These are phyloP conservation scores for Triticum timopheevii DNA, from an alignment of 176 grass and related monocot species.

Conservation along the genomic window DNA sequence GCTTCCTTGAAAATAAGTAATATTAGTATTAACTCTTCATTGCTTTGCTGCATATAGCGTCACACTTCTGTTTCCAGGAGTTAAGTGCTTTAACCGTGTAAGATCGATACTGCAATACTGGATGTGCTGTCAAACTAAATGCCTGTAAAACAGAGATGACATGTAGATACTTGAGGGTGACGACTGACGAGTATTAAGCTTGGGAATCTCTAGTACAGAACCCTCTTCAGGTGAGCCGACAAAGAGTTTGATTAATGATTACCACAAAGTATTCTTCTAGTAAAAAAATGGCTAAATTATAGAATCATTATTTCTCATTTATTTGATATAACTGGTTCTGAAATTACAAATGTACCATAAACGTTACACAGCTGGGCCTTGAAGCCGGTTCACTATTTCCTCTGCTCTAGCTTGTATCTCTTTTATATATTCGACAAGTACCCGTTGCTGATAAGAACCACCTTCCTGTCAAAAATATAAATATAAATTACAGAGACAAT, in stretches of 20 bases:
- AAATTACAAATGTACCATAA: not conserved
- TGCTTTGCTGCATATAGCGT: not conserved
- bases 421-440: constrained; percentile 88
- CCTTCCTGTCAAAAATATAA: constrained; percentile 62
- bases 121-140: not conserved
- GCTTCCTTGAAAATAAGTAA: not conserved
- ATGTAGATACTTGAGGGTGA: too few species aligned
- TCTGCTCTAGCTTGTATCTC: constrained; percentile 83
- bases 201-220: not conserved
- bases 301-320: not conserved
- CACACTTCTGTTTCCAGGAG: not conserved
- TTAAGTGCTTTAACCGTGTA: not conserved
- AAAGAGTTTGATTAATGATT: not conserved
- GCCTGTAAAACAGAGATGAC: not conserved
- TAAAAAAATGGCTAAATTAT: not conserved
- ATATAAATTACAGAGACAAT: not conserved
- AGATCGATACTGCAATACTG: not conserved
- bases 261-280: not conserved
- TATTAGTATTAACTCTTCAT: not conserved
- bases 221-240: not conserved
- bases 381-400: constrained; percentile 69
- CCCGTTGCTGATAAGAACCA: constrained; percentile 82
- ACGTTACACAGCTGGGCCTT: constrained; percentile 51
- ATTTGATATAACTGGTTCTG: not conserved
- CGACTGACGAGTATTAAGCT: too few species aligned